A percentile compares a stretch with the other conserved stretches of the same genome.
Evolutionary conservation across 306 rosid species (phyloP).

Genomic region (Arachis hypogaea): DNA sequence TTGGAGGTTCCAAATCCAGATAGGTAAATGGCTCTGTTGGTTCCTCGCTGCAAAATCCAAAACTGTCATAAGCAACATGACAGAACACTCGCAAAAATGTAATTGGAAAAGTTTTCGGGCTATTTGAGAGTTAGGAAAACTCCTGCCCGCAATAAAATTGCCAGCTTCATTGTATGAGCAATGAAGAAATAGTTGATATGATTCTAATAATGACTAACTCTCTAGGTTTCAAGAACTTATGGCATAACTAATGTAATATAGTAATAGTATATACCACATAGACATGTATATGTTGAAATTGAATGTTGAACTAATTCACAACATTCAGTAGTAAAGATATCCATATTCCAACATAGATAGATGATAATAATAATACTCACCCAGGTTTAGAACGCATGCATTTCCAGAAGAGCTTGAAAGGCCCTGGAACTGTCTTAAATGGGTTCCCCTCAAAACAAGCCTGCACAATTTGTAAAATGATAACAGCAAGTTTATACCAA

Average conservation of each 20-base stretch:
- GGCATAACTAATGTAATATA: not conserved
- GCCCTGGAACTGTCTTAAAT: conserved; percentile 93
- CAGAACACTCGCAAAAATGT: not conserved
- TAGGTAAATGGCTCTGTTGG: conserved; percentile 83
- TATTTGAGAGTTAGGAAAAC: no score
- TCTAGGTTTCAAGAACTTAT: conserved; percentile 16
- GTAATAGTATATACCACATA: not conserved
- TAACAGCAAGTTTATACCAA: conserved; percentile 19
- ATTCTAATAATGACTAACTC: conserved; percentile 3
- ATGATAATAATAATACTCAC: conserved; percentile 35
- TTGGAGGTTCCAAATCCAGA: conserved; percentile 76
- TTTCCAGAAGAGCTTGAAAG: conserved; percentile 91
- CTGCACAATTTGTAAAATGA: conserved; percentile 44
- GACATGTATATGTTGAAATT: conserved; percentile 5
- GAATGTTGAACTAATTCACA: not conserved
- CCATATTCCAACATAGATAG: conserved; percentile 17
- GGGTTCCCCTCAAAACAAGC: conserved; percentile 99
- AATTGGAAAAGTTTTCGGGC: conserved; percentile 15
- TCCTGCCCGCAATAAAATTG: not conserved
- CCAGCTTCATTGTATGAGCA: conserved; percentile 18
- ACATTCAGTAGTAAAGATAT: not conserved
- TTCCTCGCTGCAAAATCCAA: conserved; percentile 74
- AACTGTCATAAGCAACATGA: conserved; percentile 23
- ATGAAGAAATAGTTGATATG: conserved; percentile 25
- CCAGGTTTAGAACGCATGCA: conserved; percentile 99